phyloP scores from a whole-genome alignment of 208 protist genomes.

The Leishmania guyanensis region DNA sequence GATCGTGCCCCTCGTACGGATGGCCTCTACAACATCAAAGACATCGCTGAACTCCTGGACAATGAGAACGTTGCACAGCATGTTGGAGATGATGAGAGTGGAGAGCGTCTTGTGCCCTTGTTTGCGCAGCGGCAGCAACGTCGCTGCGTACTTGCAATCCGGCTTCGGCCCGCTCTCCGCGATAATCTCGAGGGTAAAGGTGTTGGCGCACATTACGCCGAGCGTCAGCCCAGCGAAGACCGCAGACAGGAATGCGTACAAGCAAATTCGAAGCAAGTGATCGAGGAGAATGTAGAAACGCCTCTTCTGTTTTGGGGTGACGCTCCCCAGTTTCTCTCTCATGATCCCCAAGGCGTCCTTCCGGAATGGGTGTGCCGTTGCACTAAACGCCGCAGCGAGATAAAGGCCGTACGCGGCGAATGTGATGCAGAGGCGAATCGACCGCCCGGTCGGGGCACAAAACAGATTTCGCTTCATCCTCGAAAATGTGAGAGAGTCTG shows the following conservation, averaged over 20 bases:
- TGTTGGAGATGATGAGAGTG: slow-evolving; percentile 88
- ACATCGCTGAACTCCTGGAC: slow-evolving; percentile 72
- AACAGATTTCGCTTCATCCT: background rate
- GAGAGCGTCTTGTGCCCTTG: slow-evolving; percentile 86
- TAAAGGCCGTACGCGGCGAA: slow-evolving; percentile 10
- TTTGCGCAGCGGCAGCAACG: slow-evolving; percentile 74
- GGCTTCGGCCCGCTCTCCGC: slow-evolving; percentile 78
- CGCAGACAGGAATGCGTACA: slow-evolving; percentile 80
- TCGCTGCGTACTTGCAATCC: slow-evolving; percentile 78
- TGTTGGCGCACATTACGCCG: slow-evolving; percentile 89
- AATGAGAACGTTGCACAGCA: slow-evolving; percentile 88
- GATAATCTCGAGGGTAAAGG: slow-evolving; percentile 88
- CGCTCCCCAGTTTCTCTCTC: slow-evolving; percentile 20
- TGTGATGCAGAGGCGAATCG: slow-evolving; percentile 18
- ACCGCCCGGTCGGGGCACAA: slow-evolving; percentile 16
- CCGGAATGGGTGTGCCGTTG: background rate
- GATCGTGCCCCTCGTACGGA: slow-evolving; percentile 27
- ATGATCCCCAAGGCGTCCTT: slow-evolving; percentile 2
- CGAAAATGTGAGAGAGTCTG: background rate
- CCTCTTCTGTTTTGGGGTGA: slow-evolving; percentile 42
- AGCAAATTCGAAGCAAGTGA: slow-evolving; percentile 46
- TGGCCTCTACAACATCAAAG: slow-evolving; percentile 53
- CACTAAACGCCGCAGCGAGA: slow-evolving; percentile 7
- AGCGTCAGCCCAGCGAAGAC: slow-evolving; percentile 91
- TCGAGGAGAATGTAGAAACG: slow-evolving; percentile 71